Conservation (phyloP, 805 yeast genomes). For the Candida loeiensis region DNA sequence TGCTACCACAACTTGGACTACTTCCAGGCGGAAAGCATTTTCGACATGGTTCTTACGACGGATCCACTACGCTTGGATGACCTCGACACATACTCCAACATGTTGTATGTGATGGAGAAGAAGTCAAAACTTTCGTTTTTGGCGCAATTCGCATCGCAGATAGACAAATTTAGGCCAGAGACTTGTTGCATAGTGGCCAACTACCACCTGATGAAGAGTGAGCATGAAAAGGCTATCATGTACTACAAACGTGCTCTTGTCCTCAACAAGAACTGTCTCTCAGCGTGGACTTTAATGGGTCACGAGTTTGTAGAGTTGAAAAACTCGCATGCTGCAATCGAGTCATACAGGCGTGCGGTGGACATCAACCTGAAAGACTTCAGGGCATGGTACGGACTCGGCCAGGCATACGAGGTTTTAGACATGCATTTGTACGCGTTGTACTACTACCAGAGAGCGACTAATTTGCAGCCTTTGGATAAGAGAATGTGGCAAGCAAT, state of each 20-base stretch:
- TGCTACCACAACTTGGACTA: conserved; percentile 86
- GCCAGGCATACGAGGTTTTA: conserved; percentile 95
- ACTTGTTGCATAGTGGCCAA: conserved; percentile 94
- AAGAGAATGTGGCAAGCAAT: conserved; percentile 96
- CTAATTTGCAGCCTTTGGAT: conserved; percentile 83
- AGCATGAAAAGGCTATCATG: conserved; percentile 92
- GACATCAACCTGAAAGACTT: conserved; percentile 86
- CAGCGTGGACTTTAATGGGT: conserved; percentile 98
- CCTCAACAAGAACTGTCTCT: conserved; percentile 70
- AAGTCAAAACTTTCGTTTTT: conserved; percentile 76
- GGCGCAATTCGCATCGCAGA: conserved; percentile 78
- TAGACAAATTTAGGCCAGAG: conserved; percentile 88
- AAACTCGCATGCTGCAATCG: conserved; percentile 96
- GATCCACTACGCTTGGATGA: conserved; percentile 92
- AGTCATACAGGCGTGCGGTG: conserved; percentile 88
- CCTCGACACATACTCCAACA: conserved; percentile 90
- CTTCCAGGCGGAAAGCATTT: conserved; percentile 69
- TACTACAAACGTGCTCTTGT: conserved; percentile 87
- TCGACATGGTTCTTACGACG: conserved; percentile 64
- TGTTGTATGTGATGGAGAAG: conserved; percentile 90
- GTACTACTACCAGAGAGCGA: conserved; percentile 88
- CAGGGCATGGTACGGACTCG: conserved; percentile 97
- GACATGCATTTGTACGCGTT: conserved; percentile 93
- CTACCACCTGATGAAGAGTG: conserved; percentile 85
- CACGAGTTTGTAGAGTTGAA: conserved; percentile 96